phyloP scores from a whole-genome alignment of 2,329 filamentous ascomycete genomes.

The Clonostachys solani region DNA sequence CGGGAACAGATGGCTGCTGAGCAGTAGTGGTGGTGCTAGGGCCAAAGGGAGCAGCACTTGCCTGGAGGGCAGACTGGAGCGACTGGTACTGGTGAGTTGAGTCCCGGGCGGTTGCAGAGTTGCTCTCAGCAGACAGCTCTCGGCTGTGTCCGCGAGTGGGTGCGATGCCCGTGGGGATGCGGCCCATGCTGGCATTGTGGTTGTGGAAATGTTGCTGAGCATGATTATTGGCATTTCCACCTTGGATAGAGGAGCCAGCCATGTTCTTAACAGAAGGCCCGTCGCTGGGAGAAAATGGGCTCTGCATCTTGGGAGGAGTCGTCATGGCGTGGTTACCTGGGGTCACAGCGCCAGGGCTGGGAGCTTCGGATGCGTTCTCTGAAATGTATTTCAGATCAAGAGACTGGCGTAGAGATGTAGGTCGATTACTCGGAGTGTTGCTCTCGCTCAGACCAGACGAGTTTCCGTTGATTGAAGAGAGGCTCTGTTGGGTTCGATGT shows the following conservation, averaged over 20 bases:
- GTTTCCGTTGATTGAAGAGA: constrained; percentile 40
- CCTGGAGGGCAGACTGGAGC: constrained; percentile 71
- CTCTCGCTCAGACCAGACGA: constrained; percentile 32
- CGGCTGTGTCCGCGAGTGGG: constrained; percentile 64
- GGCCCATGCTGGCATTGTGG: constrained; percentile 78
- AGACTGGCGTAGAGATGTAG: constrained; percentile 51
- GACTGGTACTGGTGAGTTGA: constrained; percentile 48
- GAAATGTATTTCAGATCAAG: constrained; percentile 48
- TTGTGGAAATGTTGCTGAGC: constrained; percentile 65
- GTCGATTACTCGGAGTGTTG: constrained; percentile 37
- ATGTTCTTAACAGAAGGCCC: constrained; percentile 78
- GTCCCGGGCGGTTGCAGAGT: constrained; percentile 32
- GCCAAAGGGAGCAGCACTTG: constrained; percentile 75
- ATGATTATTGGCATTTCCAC: constrained; percentile 48
- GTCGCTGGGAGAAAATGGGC: constrained; percentile 88
- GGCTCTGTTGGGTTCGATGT: constrained; percentile 62
- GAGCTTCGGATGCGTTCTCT: constrained; percentile 35
- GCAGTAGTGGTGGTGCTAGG: constrained; percentile 38
- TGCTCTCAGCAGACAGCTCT: constrained; percentile 57
- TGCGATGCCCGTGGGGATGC: constrained; percentile 65
- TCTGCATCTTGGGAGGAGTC: constrained; percentile 71
- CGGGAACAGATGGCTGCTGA: background rate
- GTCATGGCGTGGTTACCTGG: constrained; percentile 44
- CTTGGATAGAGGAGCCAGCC: constrained; percentile 35
- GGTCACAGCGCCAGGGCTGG: constrained; percentile 35